Evolutionary conservation across 2,329 filamentous ascomycete species (phyloP).

Genomic region (Colletotrichum euphorbiae): DNA sequence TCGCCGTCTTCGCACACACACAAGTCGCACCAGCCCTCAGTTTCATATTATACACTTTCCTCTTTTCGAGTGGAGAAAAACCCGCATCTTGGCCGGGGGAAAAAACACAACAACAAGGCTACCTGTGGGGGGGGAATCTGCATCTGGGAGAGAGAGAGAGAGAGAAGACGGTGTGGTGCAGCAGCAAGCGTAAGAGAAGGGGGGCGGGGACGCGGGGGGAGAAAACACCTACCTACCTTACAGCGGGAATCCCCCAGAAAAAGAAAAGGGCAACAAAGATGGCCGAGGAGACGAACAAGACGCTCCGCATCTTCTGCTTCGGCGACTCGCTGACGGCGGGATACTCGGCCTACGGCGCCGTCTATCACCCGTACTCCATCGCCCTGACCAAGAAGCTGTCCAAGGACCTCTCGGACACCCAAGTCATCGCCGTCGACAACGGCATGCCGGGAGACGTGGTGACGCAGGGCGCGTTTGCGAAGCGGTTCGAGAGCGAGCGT

Average conservation of each 20-base stretch:
- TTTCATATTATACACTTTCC: no score
- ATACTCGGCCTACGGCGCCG: constrained; percentile 56
- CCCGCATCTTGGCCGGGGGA: no score
- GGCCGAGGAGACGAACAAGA: constrained; percentile 39
- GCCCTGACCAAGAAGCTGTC: constrained; percentile 60
- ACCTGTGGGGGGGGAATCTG: no score
- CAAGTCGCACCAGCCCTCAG: no score
- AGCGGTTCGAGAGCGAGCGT: constrained; percentile 53
- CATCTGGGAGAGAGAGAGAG: no score
- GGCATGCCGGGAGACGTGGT: constrained; percentile 66
- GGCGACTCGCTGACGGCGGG: constrained; percentile 74
- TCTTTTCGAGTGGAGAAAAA: no score
- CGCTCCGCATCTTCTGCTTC: constrained; percentile 70
- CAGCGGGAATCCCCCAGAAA: background rate
- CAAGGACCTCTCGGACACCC: constrained; percentile 56
- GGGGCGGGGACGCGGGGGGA: no score
- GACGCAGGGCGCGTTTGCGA: constrained; percentile 46
- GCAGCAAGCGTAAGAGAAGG: no score
- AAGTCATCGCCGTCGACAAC: constrained; percentile 57
- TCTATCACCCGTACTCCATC: constrained; percentile 65
- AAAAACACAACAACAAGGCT: no score
- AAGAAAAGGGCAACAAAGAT: background rate
- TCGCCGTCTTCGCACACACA: no score
- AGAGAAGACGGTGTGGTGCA: no score
- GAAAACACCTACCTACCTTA: background rate